Conservation (phyloP, 2,329 filamentous ascomycete species). For the Colletotrichum cuscutae region DNA sequence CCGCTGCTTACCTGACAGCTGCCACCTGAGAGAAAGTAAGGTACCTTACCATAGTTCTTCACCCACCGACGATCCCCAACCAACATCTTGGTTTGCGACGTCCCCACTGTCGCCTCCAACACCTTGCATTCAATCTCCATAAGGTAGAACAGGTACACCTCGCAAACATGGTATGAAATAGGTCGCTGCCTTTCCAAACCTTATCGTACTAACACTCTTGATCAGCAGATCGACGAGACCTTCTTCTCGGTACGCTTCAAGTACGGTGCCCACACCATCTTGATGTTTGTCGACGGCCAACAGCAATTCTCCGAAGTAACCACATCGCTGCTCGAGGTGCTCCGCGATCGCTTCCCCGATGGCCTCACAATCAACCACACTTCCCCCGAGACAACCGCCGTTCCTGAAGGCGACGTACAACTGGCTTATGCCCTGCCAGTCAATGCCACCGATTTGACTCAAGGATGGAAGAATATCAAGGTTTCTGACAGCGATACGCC, state of each 20-base stretch:
- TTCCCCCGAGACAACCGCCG: slow-evolving; percentile 46
- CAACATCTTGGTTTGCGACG: neutral
- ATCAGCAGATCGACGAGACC: slow-evolving; percentile 54
- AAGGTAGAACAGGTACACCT: neutral
- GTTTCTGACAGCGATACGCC: slow-evolving; percentile 51
- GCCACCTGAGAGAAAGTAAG: neutral
- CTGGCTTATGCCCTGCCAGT: slow-evolving; percentile 60
- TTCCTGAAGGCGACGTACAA: slow-evolving; percentile 52
- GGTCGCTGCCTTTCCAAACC: neutral
- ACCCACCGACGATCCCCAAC: neutral
- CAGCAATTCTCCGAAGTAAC: slow-evolving; percentile 68
- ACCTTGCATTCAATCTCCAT: no score
- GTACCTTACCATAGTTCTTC: neutral
- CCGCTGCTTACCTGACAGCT: neutral
- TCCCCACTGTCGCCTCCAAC: neutral
- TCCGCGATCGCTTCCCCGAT: slow-evolving; percentile 66
- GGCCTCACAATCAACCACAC: slow-evolving; percentile 56
- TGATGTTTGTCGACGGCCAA: slow-evolving; percentile 71
- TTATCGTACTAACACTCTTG: neutral
- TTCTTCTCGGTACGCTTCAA: slow-evolving; percentile 77
- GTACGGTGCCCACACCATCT: slow-evolving; percentile 76
- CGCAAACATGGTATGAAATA: slow-evolving; percentile 5
- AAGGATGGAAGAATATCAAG: slow-evolving; percentile 62
- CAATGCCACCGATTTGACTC: slow-evolving; percentile 53
- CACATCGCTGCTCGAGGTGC: slow-evolving; percentile 64